Conservation (phyloP, 768 basidiomycete genomes). For the Agaricus blazei region DNA sequence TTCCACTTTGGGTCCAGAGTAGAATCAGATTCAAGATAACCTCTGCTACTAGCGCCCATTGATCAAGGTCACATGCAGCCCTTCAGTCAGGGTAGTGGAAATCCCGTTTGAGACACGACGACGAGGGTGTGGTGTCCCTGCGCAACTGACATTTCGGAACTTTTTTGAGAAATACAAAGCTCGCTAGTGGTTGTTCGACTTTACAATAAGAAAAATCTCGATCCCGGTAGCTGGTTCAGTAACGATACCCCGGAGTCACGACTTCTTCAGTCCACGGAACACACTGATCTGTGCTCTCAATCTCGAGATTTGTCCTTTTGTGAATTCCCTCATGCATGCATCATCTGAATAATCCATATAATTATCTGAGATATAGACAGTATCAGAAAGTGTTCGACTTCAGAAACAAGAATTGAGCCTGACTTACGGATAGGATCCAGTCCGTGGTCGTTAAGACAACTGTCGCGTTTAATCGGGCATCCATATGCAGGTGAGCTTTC, state of each 20-base stretch:
- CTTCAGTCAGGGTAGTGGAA: no score
- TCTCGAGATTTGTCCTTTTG: conserved; percentile 20
- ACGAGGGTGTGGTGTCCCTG: no score
- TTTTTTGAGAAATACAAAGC: no score
- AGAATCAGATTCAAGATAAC: no score
- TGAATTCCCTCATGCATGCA: conserved; percentile 29
- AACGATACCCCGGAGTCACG: neutral
- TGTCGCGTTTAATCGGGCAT: conserved; percentile 25
- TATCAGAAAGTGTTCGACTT: neutral
- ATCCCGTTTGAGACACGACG: no score
- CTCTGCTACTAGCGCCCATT: no score
- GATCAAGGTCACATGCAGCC: no score
- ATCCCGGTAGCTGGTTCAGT: no score
- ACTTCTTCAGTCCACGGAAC: conserved; percentile 8
- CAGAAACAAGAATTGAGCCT: neutral
- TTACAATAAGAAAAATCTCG: no score
- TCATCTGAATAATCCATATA: conserved; percentile 34
- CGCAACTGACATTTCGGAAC: no score
- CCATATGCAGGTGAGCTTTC: conserved; percentile 26
- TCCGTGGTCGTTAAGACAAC: conserved; percentile 25
- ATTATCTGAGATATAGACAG: conserved; percentile 14
- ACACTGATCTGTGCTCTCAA: conserved; percentile 4
- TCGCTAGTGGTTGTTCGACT: no score
- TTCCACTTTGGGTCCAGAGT: neutral
- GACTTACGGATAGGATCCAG: conserved; percentile 28